phyloP scores from a whole-genome alignment of 495 filamentous ascomycete genomes.

The Penicillium lagena region DNA sequence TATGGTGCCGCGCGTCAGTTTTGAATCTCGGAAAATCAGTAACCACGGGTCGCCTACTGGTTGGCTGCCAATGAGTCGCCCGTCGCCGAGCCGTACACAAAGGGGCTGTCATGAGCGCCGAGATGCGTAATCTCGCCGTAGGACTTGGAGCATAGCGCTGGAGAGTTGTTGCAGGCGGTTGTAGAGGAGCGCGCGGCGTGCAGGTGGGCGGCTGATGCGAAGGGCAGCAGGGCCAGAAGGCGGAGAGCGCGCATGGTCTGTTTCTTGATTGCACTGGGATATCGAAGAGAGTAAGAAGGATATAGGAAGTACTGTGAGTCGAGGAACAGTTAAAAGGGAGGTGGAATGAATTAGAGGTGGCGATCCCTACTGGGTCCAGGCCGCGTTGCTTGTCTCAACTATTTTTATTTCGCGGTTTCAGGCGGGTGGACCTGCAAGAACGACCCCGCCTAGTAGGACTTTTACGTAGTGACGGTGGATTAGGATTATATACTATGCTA shows the following conservation, averaged over 20 bases:
- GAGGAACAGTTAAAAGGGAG: neutral
- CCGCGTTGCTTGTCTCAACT: conserved; percentile 32
- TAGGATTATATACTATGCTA: no score
- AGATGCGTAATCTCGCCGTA: conserved; percentile 60
- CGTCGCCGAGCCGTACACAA: conserved; percentile 44
- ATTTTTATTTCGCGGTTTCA: conserved; percentile 16
- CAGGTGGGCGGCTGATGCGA: conserved; percentile 20
- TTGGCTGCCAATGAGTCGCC: conserved; percentile 54
- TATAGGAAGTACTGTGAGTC: neutral
- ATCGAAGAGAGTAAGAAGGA: neutral
- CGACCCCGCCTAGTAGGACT: no score
- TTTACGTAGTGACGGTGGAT: no score
- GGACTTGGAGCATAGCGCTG: conserved; percentile 49
- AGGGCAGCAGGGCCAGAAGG: conserved; percentile 24
- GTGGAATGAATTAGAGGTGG: conserved; percentile 11
- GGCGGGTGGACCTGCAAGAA: no score
- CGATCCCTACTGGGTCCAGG: conserved; percentile 18
- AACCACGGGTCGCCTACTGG: conserved; percentile 40
- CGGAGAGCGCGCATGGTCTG: conserved; percentile 21
- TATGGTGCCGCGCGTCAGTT: conserved; percentile 6
- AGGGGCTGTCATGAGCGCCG: conserved; percentile 59
- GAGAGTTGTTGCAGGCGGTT: conserved; percentile 57
- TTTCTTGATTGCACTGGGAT: no score
- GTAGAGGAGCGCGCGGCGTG: conserved; percentile 16
- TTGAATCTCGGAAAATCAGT: neutral